phyloP scores from a whole-genome alignment of 2,329 filamentous ascomycete species.

The Clonostachys rhizophaga region DNA sequence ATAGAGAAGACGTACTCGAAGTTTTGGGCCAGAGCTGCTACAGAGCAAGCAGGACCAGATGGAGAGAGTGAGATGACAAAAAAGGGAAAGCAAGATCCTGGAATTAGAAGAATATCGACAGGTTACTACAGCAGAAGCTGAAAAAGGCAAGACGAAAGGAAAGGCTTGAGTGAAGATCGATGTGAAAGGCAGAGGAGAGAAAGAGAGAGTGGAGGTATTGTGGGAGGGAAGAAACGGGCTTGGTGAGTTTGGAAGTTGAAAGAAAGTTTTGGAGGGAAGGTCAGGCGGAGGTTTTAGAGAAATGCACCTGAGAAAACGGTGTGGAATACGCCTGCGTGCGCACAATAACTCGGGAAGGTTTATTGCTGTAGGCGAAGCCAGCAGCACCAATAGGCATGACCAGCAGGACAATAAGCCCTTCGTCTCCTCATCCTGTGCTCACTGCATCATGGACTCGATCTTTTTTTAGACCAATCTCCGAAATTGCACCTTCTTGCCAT shows the following conservation, averaged over 20 bases:
- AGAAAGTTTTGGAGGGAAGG: not conserved
- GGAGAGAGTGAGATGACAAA: slow-evolving; percentile 1
- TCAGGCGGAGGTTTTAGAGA: slow-evolving; percentile 2
- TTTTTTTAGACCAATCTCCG: no score
- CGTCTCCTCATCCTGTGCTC: no score
- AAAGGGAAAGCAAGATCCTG: not conserved
- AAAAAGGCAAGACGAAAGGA: not conserved
- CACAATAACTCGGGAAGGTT: no score
- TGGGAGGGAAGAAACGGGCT: not conserved
- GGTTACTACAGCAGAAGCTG: not conserved
- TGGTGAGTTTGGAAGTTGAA: not conserved
- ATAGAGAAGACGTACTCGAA: slow-evolving; percentile 4
- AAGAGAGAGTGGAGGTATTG: not conserved
- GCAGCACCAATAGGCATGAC: no score
- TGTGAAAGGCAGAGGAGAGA: not conserved
- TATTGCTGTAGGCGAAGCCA: no score
- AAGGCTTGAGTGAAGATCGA: slow-evolving; percentile 1
- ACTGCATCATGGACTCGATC: no score
- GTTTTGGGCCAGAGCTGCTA: slow-evolving; percentile 1
- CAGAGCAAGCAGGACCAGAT: slow-evolving; percentile 1
- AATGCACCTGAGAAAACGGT: slow-evolving; percentile 1
- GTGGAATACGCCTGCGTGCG: no score
- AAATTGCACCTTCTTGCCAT: no score
- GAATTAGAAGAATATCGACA: not conserved
- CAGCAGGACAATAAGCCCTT: no score